Evolutionary conservation across 768 basidiomycete species (phyloP).

Genomic region (Sarcodon sp.): DNA sequence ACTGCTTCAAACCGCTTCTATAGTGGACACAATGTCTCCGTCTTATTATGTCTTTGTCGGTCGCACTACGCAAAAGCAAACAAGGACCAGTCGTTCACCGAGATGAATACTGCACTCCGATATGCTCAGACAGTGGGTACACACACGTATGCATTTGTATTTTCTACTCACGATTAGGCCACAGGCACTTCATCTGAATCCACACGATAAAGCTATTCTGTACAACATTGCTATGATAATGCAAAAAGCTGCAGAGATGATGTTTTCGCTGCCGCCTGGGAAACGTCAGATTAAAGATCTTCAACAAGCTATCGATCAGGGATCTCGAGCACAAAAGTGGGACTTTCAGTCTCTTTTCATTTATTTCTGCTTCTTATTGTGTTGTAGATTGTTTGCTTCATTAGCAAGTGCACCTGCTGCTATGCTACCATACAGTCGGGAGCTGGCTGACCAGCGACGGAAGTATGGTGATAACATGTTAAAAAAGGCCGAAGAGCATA

Average conservation of each 20-base stretch:
- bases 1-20: constrained; percentile 78
- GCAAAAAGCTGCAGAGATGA: constrained; percentile 88
- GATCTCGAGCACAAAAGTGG: constrained; percentile 71
- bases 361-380: background rate
- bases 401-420: constrained; percentile 63
- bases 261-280: constrained; percentile 57
- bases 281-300: constrained; percentile 80
- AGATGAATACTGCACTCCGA: constrained; percentile 75
- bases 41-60: constrained; percentile 77
- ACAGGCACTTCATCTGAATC: constrained; percentile 77
- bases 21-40: constrained; percentile 56
- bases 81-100: constrained; percentile 71
- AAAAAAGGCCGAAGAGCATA: constrained; percentile 69
- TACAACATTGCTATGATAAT: constrained; percentile 99
- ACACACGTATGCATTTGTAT: background rate
- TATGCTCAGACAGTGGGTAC: constrained; percentile 64
- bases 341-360: constrained; percentile 18
- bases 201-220: constrained; percentile 77
- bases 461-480: constrained; percentile 86
- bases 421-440: constrained; percentile 69
- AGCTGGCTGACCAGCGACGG: constrained; percentile 80
- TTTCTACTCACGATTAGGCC: constrained; percentile 1
- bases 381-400: constrained; percentile 63
- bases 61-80: constrained; percentile 93
- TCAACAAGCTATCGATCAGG: constrained; percentile 65